Evolutionary conservation across 1,284 basidiomycete species (phyloP), one percentile per base, ranked within the genome.

Genomic region (Agroathelia rolfsii): DNA sequence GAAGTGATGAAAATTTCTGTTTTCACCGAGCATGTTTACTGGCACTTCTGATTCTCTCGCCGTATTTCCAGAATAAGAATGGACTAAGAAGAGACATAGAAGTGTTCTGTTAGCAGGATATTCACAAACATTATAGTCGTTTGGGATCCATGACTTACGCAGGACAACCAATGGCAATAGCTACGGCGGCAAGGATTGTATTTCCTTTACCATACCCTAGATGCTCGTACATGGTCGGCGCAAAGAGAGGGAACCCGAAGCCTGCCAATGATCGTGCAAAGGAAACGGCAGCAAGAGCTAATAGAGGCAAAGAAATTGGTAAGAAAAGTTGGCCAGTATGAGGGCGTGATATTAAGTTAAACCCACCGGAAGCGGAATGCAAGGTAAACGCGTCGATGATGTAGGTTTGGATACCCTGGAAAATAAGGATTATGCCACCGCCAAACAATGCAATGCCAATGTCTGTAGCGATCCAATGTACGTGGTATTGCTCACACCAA

Each of bases 401-500:
- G 40, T 84, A 78, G 1, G 66, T 70, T 45, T 75, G 72, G 12
- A 75, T 71, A 4, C 59, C 48, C 51, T 76, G 73, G 53, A 73
- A 76, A 29, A 59, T 60, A 14, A 76, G 53, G 29, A 76, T 69
- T 24, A 66, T 54, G 0, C 72, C 73, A 0, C 55, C 66, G 11
- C 72, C 71, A 11, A 76, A 56, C 24, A 66, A 49, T 0, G 59
- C 66, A 31, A 77, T 73, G 5, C 74, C 76, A 25, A 81, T 63
- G 42, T 82, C 76, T 0, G 75, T 68, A 1, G 55, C 72, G 37
- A 83, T 73, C 81, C 81, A 86, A 39, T 72, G 72, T 0, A 69
- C 46, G 15, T 55, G 50, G 1, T 61, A 50, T 32, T 77, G 46
- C 4, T 72, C 72, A 0, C 69, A 61, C 81, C 81, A 86, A 9